Conservation (phyloP, 116 monocot genomes). For the Papilionanthe hybrid region DNA sequence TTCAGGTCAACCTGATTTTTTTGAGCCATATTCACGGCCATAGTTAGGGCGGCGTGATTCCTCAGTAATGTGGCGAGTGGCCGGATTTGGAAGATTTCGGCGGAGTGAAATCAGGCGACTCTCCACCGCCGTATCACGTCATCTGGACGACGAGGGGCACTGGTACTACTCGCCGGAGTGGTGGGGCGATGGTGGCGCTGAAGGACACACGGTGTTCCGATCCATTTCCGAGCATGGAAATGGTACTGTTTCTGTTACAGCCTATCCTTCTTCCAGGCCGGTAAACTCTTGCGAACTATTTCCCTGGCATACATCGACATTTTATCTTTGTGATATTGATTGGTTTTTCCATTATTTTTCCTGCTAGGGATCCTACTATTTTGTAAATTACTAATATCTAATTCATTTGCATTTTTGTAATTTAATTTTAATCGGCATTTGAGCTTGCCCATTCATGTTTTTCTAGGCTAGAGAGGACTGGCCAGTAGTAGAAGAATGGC, state of each 20-base stretch:
- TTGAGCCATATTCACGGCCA: no score
- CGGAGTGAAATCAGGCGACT: conserved; percentile 26
- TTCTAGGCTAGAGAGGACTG: conserved; percentile 47
- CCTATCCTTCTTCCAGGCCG: conserved; percentile 81
- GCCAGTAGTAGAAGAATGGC: conserved; percentile 53
- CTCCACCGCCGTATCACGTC: conserved; percentile 18
- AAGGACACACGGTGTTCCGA: conserved; percentile 63
- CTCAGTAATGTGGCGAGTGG: conserved; percentile 6
- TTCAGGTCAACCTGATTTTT: no score
- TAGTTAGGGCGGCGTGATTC: no score
- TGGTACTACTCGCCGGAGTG: conserved; percentile 81
- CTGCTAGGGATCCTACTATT: neutral
- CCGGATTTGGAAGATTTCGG: neutral
- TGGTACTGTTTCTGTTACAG: conserved; percentile 76
- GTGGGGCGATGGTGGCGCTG: conserved; percentile 51
- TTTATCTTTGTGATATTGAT: neutral
- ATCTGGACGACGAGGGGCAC: conserved; percentile 67
- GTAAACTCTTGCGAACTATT: conserved; percentile 19
- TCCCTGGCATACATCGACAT: neutral
- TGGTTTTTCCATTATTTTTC: neutral
- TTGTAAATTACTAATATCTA: neutral
- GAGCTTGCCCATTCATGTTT: neutral
- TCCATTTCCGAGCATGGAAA: conserved; percentile 61
- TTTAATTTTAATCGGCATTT: neutral
- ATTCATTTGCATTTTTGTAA: neutral